Evolutionary conservation across 2,329 filamentous ascomycete species (phyloP).

Genomic region (Tolypocladium tropicale): DNA sequence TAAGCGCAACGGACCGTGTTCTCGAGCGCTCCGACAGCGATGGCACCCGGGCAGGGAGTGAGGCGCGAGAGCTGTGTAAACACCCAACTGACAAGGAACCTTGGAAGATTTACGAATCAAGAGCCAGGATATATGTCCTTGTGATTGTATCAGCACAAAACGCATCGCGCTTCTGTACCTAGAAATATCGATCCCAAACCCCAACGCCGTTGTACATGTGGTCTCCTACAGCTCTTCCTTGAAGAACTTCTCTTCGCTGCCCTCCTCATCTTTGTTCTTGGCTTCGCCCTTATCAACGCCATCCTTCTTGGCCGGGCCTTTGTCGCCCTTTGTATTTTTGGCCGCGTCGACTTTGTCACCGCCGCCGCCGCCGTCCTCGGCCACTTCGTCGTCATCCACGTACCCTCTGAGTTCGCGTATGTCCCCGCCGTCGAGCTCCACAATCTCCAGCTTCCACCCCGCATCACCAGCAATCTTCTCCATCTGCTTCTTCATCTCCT

Average conservation of each 20-base stretch:
- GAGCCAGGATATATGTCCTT: no score
- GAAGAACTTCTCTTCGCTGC: conserved; percentile 41
- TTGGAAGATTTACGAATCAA: no score
- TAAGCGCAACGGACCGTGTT: no score
- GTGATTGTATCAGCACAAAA: no score
- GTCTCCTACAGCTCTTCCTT: conserved; percentile 38
- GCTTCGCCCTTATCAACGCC: background rate
- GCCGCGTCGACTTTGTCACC: background rate
- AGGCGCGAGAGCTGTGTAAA: no score
- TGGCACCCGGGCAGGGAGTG: no score
- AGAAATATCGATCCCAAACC: background rate
- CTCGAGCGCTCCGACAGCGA: no score
- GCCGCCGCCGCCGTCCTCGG: background rate
- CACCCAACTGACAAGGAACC: no score
- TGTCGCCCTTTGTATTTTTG: conserved; percentile 17
- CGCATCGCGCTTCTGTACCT: no score
- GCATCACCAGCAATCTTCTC: conserved; percentile 58
- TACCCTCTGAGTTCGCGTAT: conserved; percentile 58
- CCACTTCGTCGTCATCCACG: conserved; percentile 43
- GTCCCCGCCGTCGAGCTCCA: conserved; percentile 50
- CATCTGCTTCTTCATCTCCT: conserved; percentile 58
- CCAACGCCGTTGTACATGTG: background rate
- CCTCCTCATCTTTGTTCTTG: conserved; percentile 12
- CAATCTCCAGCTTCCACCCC: conserved; percentile 72
- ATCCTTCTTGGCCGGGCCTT: conserved; percentile 3